Evolutionary conservation across 768 basidiomycete genomes (phyloP), one percentile per base, ranked within the genome.

Genomic region (Tricholoma sp.): DNA sequence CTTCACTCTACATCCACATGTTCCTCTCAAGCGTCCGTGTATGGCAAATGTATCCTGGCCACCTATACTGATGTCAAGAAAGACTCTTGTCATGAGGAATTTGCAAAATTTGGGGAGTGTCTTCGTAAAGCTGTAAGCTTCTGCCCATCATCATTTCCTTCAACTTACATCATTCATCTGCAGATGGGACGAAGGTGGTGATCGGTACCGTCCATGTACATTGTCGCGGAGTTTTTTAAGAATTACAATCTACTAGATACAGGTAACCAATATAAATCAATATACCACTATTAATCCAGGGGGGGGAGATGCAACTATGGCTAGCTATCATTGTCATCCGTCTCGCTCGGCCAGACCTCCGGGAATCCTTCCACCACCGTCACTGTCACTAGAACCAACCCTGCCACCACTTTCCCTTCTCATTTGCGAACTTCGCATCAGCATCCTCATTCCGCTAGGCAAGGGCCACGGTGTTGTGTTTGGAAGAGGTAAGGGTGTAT

Each of bases 21-120:
- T 64, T 75, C 87, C 8, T 59, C 76, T 6, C 82, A 94, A 66
- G 94, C 94, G 24, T 70, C 83, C 3, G 76, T 72, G 5, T 99
- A 99, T 68, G 96, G 93, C 21, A 88, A 88, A 75, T 99, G 96
- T 72, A 85, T 98, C 47, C 75, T 88, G 27, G 81, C 83, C 1
- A 82, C 82, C 4, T 96, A 97, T 70, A 83, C 83, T 27, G 96
- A 98, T 59, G 87, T 93, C 5, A 82, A 76, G 58, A 89, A 88
- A 69, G 90, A 91, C 63, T 82, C 84, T 63, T 99, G 96, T 74
- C 83, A 83, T 52, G 80, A 81, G 2, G 93, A 98, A 71, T 98
- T 97, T 59, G 76, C 76, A 11, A 83, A 82, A 61, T 99, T 98
- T 71, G 88, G 85, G 39, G 76, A 81, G 31, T 99, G 96, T 69